Evolutionary conservation across 2,329 filamentous ascomycete genomes (phyloP).

Genomic region (Ambrosiella beaveri): DNA sequence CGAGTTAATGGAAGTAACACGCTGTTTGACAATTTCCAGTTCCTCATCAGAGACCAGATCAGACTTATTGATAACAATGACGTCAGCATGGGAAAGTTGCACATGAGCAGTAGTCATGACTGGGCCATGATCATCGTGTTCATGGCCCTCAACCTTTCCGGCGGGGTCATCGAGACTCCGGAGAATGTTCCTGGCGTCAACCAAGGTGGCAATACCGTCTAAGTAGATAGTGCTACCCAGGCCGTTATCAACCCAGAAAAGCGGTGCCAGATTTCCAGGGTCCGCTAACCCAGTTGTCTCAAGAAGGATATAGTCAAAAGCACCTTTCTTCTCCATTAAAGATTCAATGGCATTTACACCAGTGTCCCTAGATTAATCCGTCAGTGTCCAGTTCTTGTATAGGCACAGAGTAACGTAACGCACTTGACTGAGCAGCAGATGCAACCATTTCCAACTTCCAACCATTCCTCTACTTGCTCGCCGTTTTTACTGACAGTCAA

Average conservation of each 20-base stretch:
- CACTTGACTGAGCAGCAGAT: constrained; percentile 96
- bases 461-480: constrained; percentile 78
- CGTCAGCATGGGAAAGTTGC: constrained; percentile 92
- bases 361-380: constrained; percentile 43
- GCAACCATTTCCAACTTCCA: constrained; percentile 90
- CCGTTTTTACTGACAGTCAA: constrained; percentile 76
- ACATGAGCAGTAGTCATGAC: constrained; percentile 83
- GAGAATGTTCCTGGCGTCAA: constrained; percentile 87
- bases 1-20: constrained; percentile 75
- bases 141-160: constrained; percentile 34
- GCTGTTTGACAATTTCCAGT: constrained; percentile 48
- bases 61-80: constrained; percentile 84
- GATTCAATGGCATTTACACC: constrained; percentile 92
- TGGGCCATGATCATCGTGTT: constrained; percentile 39
- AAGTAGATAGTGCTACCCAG: constrained; percentile 90
- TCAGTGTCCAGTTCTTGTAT: background rate
- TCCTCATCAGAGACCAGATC: constrained; percentile 62
- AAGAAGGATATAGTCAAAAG: constrained; percentile 92
- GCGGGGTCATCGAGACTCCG: constrained; percentile 59
- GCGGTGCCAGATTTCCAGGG: constrained; percentile 81
- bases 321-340: constrained; percentile 81
- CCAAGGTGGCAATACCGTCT: constrained; percentile 87
- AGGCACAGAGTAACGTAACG: constrained; percentile 13
- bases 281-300: constrained; percentile 93
- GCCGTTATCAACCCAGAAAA: constrained; percentile 97